Base-by-base conservation (phyloP, 179 eudicot species). In the Carnegiea gigantea region DNA sequence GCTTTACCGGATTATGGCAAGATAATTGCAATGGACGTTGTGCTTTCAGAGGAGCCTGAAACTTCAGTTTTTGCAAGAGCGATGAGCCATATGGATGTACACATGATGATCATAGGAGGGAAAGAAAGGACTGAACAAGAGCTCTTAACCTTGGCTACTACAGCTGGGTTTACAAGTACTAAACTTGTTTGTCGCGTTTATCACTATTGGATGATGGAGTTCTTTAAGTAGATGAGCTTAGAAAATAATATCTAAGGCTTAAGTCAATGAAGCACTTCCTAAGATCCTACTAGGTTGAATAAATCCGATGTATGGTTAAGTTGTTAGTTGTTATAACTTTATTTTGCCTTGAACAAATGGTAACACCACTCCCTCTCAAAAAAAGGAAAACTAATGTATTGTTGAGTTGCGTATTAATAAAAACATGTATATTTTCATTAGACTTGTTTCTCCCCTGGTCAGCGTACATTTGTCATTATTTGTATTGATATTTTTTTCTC, bases 41-140 rank as follows among this genome's bases (percentile, higher is more conserved):
- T 84, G 3, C 64, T 82, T 3, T 77, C 86, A 0, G 86, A 82
- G 10, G 33, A 67, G 36, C 87, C 88, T 1, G 80, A 80, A 10
- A 71, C n/a, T 0, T 74, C 73, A 23, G 9, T 30, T 5, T 26
- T 40, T 1, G 79, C 85, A 4, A 78, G 62, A 38, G 64, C 10
- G 20, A 53, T 54, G 2, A 70, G 73, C 10, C 18, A n/a, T 0
- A 0, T 30, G 1, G 86, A 88, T 67, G 12, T 86, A 9, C 1
- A 9, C 10, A 80, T 84, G 83, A 48, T 84, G 83, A 82, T 59
- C 23, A 17, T 76, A 0, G 88, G 85, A 20, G 87, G 88, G 15
- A 88, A 77, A 48, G 88, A 86, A 77, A 83, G 90, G 83, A 82
- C 90, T 0, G 30, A 28, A 12, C 70, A 83, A 38, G 87, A 88